Conservation (phyloP, 2,329 filamentous ascomycete genomes). For the Chrysoporthe puriensis region DNA sequence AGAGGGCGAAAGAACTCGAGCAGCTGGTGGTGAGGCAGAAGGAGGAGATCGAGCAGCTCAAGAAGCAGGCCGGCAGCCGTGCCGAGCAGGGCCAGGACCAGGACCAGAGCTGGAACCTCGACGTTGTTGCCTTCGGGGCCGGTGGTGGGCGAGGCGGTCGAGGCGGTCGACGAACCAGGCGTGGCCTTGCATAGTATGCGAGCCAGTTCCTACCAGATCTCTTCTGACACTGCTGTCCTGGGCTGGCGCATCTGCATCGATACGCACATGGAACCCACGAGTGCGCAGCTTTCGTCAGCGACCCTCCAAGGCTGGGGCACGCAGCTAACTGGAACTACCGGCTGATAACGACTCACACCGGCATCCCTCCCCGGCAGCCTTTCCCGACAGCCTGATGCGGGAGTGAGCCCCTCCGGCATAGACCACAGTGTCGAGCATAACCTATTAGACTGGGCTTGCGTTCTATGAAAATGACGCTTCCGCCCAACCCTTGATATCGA, state of each 20-base stretch:
- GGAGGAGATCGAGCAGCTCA: slow-evolving; percentile 1
- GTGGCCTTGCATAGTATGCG: slow-evolving; percentile 8
- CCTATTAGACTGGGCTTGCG: not conserved
- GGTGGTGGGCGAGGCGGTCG: not conserved
- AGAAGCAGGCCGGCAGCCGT: slow-evolving; percentile 4
- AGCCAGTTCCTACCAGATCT: not conserved
- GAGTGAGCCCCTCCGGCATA: not conserved
- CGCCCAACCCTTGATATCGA: not conserved
- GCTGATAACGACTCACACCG: slow-evolving; percentile 8
- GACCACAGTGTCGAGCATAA: not conserved
- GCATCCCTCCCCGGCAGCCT: slow-evolving; percentile 1
- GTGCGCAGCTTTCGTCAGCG: not conserved
- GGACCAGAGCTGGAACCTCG: not conserved
- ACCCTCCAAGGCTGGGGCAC: not conserved
- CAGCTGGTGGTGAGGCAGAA: slow-evolving; percentile 5
- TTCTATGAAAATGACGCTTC: not conserved
- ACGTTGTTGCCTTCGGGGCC: not conserved
- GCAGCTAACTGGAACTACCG: not conserved
- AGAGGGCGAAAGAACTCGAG: not conserved
- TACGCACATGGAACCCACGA: not conserved
- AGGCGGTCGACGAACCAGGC: not conserved
- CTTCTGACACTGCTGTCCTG: not conserved
- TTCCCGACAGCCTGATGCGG: not conserved
- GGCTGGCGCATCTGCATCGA: not conserved
- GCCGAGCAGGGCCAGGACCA: not conserved